phyloP scores from a whole-genome alignment of 306 rosid genomes.

The Vigna angularis region DNA sequence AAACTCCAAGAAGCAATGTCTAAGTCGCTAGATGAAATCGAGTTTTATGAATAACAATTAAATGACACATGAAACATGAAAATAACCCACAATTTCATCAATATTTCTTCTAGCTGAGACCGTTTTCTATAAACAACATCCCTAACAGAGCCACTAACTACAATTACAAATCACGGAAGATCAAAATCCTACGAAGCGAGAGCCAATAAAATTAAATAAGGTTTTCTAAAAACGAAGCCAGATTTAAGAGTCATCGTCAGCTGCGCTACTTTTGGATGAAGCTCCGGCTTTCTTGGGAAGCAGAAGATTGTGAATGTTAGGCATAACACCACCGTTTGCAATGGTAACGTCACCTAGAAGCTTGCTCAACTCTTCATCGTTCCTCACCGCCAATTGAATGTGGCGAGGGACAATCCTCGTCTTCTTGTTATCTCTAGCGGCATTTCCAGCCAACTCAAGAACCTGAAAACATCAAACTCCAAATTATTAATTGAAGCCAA shows the following conservation, averaged over 20 bases:
- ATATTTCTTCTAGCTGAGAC: slow-evolving; percentile 27
- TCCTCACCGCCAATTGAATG: slow-evolving; percentile 80
- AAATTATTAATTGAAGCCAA: background rate
- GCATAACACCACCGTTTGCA: slow-evolving; percentile 99
- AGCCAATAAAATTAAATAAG: background rate
- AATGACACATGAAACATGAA: rapidly evolving
- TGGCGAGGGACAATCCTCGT: slow-evolving; percentile 93
- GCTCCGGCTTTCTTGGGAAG: slow-evolving; percentile 87
- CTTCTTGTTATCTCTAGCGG: slow-evolving; percentile 94
- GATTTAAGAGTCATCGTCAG: slow-evolving; percentile 71
- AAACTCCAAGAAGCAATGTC: background rate
- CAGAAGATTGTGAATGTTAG: slow-evolving; percentile 88
- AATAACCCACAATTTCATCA: background rate
- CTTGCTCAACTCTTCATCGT: slow-evolving; percentile 91
- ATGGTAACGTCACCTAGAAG: slow-evolving; percentile 93
- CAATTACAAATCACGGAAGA: slow-evolving; percentile 28
- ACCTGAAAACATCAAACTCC: slow-evolving; percentile 53
- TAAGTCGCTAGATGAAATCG: background rate
- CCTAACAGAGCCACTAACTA: slow-evolving; percentile 47
- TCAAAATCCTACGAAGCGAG: background rate
- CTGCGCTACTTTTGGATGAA: slow-evolving; percentile 68
- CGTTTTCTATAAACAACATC: slow-evolving; percentile 62
- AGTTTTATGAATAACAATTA: background rate
- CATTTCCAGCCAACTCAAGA: slow-evolving; percentile 90
- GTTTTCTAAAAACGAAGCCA: background rate